Percentiles rank a stretch among this genome's conserved stretches.
These are phyloP conservation scores for Podaxis sp. DNA, from an alignment of 768 basidiomycete species.

Conservation along the genomic window DNA sequence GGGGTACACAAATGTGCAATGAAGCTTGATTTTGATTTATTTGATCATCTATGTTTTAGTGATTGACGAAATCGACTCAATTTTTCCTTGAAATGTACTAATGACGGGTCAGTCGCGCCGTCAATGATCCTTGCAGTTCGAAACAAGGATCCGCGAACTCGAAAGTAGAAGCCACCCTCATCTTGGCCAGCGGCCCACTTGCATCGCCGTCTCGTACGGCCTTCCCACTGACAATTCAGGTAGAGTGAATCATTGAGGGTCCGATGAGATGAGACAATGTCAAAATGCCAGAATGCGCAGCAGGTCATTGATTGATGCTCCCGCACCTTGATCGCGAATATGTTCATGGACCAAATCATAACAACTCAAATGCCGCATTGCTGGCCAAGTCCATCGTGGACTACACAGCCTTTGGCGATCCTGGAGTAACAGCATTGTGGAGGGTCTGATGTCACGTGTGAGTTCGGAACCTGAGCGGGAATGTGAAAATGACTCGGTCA, in stretches of 20 bases:
- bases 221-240: not conserved
- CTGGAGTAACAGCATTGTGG: not conserved
- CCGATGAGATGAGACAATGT: constrained; percentile 2
- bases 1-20: not conserved
- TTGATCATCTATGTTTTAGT: not conserved
- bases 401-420: constrained; percentile 3
- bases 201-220: not conserved
- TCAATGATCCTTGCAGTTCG: constrained; percentile 1
- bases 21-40: not conserved
- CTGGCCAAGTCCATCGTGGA: not conserved
- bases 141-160: not conserved
- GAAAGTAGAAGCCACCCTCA: not conserved
- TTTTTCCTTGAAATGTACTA: not conserved
- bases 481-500: not conserved
- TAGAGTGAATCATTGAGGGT: not conserved
- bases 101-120: not conserved
- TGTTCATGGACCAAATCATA: not conserved
- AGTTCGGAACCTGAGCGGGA: not conserved
- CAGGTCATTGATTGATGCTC: not conserved
- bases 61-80: not conserved
- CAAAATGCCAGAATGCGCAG: constrained; percentile 2
- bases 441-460: not conserved
- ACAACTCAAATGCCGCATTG: not conserved
- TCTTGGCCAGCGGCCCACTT: constrained; percentile 1
- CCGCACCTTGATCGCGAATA: not conserved